Evolutionary conservation across 257 asterid genomes (phyloP).

Genomic region (Vinca minor): DNA sequence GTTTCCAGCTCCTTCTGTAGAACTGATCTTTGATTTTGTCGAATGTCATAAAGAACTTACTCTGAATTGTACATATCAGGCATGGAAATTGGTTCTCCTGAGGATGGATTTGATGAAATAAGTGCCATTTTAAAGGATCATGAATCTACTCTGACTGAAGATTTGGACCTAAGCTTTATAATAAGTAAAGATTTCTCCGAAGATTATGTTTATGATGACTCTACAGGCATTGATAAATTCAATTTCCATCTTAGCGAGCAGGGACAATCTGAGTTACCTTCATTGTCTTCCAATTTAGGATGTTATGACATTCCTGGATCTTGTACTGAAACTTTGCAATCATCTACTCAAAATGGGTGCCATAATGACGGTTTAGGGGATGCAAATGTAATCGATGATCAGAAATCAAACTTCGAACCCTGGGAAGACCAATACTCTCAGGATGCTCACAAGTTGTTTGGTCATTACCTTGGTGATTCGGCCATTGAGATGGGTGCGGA

Average conservation of each 20-base stretch:
- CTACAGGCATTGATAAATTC: slow-evolving; percentile 5
- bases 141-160: slow-evolving; percentile 17
- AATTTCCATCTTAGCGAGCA: slow-evolving; percentile 10
- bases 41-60: neutral
- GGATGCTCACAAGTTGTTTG: slow-evolving; percentile 9
- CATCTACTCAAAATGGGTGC: slow-evolving; percentile 7
- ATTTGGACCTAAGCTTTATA: slow-evolving; percentile 16
- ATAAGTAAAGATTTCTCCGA: slow-evolving; percentile 14
- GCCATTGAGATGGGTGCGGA: slow-evolving; percentile 9
- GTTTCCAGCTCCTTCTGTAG: neutral
- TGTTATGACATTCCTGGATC: slow-evolving; percentile 11
- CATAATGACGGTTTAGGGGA: slow-evolving; percentile 11
- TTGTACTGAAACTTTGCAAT: slow-evolving; percentile 6
- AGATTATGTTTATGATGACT: slow-evolving; percentile 16
- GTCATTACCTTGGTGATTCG: slow-evolving; percentile 12
- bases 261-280: slow-evolving; percentile 11
- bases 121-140: slow-evolving; percentile 20
- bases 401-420: slow-evolving; percentile 6
- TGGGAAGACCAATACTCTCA: slow-evolving; percentile 8
- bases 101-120: slow-evolving; percentile 20
- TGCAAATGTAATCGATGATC: neutral
- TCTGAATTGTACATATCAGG: slow-evolving; percentile 8
- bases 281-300: slow-evolving; percentile 7
- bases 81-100: slow-evolving; percentile 24
- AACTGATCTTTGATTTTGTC: neutral